A percentile compares a stretch with the other conserved stretches of the same genome.
These are phyloP conservation scores for Exsudoporus frostii DNA, from an alignment of 768 basidiomycete species.

Conservation along the genomic window DNA sequence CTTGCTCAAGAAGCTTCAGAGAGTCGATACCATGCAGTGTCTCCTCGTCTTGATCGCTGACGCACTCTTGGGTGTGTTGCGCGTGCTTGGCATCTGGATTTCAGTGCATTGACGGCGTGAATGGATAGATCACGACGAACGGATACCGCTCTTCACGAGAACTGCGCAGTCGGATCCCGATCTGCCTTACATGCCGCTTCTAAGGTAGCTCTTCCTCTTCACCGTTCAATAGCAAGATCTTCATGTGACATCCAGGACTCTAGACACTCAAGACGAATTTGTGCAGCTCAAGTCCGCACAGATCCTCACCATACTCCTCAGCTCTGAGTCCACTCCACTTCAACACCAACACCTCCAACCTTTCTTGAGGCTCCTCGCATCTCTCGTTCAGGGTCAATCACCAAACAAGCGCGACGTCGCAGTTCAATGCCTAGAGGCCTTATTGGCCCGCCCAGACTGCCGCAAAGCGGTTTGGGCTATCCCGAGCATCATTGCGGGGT, in stretches of 20 bases:
- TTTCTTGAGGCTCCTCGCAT: slow-evolving; percentile 57
- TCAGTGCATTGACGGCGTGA: background rate
- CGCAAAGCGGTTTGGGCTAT: slow-evolving; percentile 79
- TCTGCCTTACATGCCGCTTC: slow-evolving; percentile 74
- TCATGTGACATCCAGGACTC: slow-evolving; percentile 46
- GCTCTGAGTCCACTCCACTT: slow-evolving; percentile 49
- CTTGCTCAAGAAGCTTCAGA: slow-evolving; percentile 80
- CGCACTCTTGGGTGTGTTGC: slow-evolving; percentile 67
- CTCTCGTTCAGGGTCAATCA: slow-evolving; percentile 57
- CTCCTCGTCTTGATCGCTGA: slow-evolving; percentile 87
- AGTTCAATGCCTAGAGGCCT: slow-evolving; percentile 85
- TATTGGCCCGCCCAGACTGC: slow-evolving; percentile 78
- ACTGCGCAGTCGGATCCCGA: slow-evolving; percentile 67
- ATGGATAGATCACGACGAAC: slow-evolving; percentile 76
- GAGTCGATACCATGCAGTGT: slow-evolving; percentile 85
- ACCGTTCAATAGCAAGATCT: background rate
- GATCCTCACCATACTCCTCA: slow-evolving; percentile 82
- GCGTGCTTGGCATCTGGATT: background rate
- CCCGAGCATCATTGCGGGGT: slow-evolving; percentile 69
- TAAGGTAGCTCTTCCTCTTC: slow-evolving; percentile 47
- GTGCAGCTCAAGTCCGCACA: slow-evolving; percentile 89
- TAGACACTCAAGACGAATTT: slow-evolving; percentile 90
- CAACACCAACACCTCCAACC: slow-evolving; percentile 53
- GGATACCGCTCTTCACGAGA: slow-evolving; percentile 70
- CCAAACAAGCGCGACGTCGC: slow-evolving; percentile 81